Evolutionary conservation across 805 yeast genomes (phyloP).

Genomic region (Starmera caribaea): DNA sequence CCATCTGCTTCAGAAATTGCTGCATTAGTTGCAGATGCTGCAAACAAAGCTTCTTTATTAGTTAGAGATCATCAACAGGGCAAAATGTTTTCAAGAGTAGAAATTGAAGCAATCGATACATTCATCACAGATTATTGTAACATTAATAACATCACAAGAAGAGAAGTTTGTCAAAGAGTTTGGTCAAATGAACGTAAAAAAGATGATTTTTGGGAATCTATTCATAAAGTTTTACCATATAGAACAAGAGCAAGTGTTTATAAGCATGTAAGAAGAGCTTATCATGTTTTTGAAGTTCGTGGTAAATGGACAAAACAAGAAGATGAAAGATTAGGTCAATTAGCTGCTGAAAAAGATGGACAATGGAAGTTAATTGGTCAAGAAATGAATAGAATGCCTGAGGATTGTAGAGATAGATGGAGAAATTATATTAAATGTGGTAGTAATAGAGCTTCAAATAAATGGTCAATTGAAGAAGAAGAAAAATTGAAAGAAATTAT

Average conservation of each 20-base stretch:
- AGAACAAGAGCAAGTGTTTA: slow-evolving; percentile 85
- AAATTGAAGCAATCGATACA: slow-evolving; percentile 58
- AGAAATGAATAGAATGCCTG: slow-evolving; percentile 87
- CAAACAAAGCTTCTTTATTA: slow-evolving; percentile 29
- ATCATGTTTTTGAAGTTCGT: slow-evolving; percentile 77
- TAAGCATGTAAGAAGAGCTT: slow-evolving; percentile 85
- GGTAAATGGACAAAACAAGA: slow-evolving; percentile 89
- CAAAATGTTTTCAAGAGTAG: slow-evolving; percentile 48
- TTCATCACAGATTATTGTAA: slow-evolving; percentile 63
- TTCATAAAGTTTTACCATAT: slow-evolving; percentile 71
- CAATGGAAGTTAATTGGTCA: slow-evolving; percentile 86
- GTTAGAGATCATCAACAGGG: slow-evolving; percentile 16
- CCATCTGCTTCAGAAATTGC: slow-evolving; percentile 24
- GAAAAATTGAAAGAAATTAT: slow-evolving; percentile 46
- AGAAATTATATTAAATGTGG: slow-evolving; percentile 94
- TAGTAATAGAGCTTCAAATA: slow-evolving; percentile 57
- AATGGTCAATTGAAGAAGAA: slow-evolving; percentile 77
- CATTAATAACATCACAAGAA: slow-evolving; percentile 50
- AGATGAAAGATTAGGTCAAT: slow-evolving; percentile 53
- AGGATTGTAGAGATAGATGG: slow-evolving; percentile 96
- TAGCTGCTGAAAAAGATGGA: slow-evolving; percentile 61
- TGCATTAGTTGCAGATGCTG: slow-evolving; percentile 32
- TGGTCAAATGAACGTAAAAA: slow-evolving; percentile 82
- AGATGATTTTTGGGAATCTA: slow-evolving; percentile 83
- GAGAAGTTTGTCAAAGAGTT: slow-evolving; percentile 70